A percentile compares a stretch with the other conserved stretches of the same genome.
Conservation (phyloP, 2,329 filamentous ascomycete genomes). For the Paradendryphiella salina region DNA sequence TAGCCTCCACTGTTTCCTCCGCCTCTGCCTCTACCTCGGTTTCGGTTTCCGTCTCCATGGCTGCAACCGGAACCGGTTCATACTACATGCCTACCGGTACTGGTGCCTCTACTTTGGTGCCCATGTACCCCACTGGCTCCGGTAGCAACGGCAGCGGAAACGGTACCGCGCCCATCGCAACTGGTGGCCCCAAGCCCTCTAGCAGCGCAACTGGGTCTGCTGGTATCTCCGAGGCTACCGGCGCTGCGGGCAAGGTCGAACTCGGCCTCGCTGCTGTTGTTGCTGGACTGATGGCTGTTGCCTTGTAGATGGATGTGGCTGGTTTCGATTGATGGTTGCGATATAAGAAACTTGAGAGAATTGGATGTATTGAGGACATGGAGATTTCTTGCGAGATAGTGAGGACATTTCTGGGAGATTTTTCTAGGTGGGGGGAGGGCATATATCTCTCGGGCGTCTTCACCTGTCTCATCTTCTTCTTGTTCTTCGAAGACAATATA, state of each 20-base stretch:
- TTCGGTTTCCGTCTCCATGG: conserved; percentile 23
- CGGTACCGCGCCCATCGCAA: conserved; percentile 10
- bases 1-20: conserved; percentile 23
- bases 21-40: conserved; percentile 20
- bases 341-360: too few relatives aligned
- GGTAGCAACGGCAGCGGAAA: conserved; percentile 3
- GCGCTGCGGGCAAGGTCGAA: conserved; percentile 30
- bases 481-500: too few relatives aligned
- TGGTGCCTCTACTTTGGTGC: conserved; percentile 1
- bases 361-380: too few relatives aligned
- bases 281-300: conserved; percentile 30
- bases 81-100: conserved; percentile 15
- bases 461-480: too few relatives aligned
- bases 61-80: conserved; percentile 17
- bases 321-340: not conserved
- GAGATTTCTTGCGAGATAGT: too few relatives aligned
- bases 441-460: too few relatives aligned
- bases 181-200: conserved; percentile 11
- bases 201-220: conserved; percentile 11
- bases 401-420: too few relatives aligned
- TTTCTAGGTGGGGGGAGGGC: too few relatives aligned
- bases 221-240: conserved; percentile 18
- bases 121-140: conserved; percentile 9
- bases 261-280: conserved; percentile 30
- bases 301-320: conserved; percentile 24